phyloP scores from a whole-genome alignment of 768 basidiomycete species.

The Boletus sp. region DNA sequence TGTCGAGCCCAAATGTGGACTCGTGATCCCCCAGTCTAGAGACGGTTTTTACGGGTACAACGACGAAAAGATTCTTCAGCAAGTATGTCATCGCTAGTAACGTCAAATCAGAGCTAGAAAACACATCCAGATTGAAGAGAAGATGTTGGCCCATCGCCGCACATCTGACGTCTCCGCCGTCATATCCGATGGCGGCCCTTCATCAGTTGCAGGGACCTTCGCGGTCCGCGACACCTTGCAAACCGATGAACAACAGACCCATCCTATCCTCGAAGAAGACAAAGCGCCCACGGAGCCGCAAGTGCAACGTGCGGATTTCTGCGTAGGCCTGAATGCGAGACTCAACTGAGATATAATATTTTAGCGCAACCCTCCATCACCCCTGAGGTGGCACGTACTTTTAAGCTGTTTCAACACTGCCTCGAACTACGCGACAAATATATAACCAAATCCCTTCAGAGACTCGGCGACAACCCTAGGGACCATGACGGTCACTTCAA shows the following conservation, averaged over 20 bases:
- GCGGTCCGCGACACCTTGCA: constrained; percentile 32
- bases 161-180: constrained; percentile 48
- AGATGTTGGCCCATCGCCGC: constrained; percentile 64
- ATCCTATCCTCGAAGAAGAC: constrained; percentile 36
- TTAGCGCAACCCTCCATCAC: constrained; percentile 26
- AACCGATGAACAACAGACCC: constrained; percentile 14
- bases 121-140: constrained; percentile 66
- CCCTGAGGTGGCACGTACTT: constrained; percentile 53
- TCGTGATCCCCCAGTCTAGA: constrained; percentile 48
- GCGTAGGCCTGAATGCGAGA: neutral
- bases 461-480: constrained; percentile 91
- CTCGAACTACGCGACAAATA: constrained; percentile 95
- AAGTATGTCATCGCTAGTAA: constrained; percentile 45
- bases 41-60: constrained; percentile 80
- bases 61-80: constrained; percentile 74
- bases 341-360: constrained; percentile 5
- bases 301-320: constrained; percentile 27
- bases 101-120: constrained; percentile 1
- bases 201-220: constrained; percentile 40
- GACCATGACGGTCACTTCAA: constrained; percentile 83
- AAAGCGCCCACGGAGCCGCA: constrained; percentile 33
- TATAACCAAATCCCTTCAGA: constrained; percentile 81
- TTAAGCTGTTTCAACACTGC: constrained; percentile 77
- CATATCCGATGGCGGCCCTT: constrained; percentile 20
- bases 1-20: constrained; percentile 25